Evolutionary conservation across 108 stramenopile species (phyloP), one percentile per base, ranked within the genome.

Genomic region (Schizochytrium sp.): DNA sequence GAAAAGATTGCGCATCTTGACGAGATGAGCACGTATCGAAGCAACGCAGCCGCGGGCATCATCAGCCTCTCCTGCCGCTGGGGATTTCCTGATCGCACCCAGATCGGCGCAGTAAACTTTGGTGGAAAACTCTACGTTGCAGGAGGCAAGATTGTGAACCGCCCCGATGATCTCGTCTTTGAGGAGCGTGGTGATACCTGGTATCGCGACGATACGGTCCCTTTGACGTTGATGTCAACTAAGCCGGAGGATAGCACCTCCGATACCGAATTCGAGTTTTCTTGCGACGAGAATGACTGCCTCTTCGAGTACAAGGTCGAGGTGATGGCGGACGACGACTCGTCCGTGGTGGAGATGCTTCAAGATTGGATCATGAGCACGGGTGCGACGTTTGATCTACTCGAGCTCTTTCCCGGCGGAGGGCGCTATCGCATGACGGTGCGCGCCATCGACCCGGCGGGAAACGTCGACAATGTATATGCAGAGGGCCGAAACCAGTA

Each of bases 301-400:
- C 90, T 93, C 51, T 96, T 95, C 88, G 95, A 97, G 90, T 95
- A 96, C 91, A 92, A 94, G 87, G 59, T 97, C 14, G 91, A 94
- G 89, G 93, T 94, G 87, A 72, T 47, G 53, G 87, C 91, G 48
- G 94, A 95, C 60, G 88, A 90, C 23, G 16, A 58, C 6, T 92
- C 95, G 59, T 83, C 76, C n/a, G 76, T 83, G 23, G 45, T 28
- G 25, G 51, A 47, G 4, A 53, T 23, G 45, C 89, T 95, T 4
- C 90, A 88, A 72, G 91, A 90, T 29, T 96, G 96, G 96, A 94
- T 91, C n/a, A 88, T 47, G 44, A 92, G 92, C 21, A 91, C 91
- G 44, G 88, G 76, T 60, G 69, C 60, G 18, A n/a, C 72, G 28
- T 88, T 91, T 4, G 91, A 90, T 34, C 92, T 93, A 59, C 93